These are phyloP conservation scores for Lolium multiflorum DNA, from an alignment of 176 grass and related monocot genomes.

Conservation along the genomic window DNA sequence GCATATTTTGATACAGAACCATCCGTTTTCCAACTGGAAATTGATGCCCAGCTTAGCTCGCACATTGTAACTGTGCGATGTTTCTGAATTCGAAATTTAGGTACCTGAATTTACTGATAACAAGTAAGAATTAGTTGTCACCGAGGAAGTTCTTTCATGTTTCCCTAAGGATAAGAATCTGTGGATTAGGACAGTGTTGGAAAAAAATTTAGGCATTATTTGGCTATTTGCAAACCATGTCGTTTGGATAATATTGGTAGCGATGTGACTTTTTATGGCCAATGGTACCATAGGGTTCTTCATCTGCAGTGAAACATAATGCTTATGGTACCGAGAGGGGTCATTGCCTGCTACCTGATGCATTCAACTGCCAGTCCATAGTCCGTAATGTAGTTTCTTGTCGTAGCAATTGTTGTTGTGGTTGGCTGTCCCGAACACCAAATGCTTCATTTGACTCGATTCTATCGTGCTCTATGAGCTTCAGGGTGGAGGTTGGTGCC, in stretches of 20 bases:
- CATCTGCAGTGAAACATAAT: background rate
- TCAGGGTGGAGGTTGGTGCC: constrained; percentile 88
- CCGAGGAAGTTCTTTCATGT: background rate
- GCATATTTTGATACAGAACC: background rate
- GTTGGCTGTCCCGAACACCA: background rate
- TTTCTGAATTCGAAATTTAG: background rate
- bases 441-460: background rate
- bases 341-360: too few species aligned
- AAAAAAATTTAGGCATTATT: background rate
- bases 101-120: background rate
- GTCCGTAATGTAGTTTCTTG: background rate
- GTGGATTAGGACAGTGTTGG: too few species aligned
- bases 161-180: background rate
- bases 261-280: background rate
- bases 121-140: background rate
- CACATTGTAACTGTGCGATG: background rate
- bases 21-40: background rate
- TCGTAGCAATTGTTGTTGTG: background rate
- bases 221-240: too few species aligned
- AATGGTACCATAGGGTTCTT: background rate
- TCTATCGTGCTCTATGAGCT: constrained; percentile 24
- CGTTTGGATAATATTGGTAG: too few species aligned
- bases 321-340: too few species aligned
- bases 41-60: background rate
- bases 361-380: too few species aligned